These are phyloP conservation scores for Trichoderma semiorbis DNA, from an alignment of 2,329 filamentous ascomycete genomes.

Conservation along the genomic window DNA sequence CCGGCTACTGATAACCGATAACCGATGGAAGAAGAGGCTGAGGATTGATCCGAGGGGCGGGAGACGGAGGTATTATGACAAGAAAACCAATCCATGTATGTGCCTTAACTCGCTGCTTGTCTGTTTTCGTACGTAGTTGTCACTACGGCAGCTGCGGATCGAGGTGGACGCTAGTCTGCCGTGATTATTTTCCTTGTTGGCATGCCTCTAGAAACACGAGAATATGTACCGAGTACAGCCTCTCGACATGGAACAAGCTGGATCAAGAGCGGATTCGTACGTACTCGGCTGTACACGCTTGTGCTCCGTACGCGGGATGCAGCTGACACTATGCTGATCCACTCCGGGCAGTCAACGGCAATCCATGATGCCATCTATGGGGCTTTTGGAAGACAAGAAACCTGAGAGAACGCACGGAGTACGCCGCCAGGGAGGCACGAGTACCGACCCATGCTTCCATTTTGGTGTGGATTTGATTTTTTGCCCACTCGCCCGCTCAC, in stretches of 20 bases:
- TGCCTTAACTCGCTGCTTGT: neutral
- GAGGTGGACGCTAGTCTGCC: neutral
- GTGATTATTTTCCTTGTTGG: neutral
- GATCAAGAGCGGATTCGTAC: neutral
- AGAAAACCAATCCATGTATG: neutral
- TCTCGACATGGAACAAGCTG: neutral
- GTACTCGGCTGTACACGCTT: neutral
- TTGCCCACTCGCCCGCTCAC: neutral
- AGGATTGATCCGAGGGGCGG: neutral
- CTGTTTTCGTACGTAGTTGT: neutral
- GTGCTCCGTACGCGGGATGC: neutral
- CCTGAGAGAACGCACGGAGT: neutral
- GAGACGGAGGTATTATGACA: neutral
- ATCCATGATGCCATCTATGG: neutral
- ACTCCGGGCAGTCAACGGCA: neutral
- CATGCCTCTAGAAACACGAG: neutral
- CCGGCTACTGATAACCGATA: neutral
- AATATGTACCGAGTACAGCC: neutral
- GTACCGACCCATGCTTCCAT: neutral
- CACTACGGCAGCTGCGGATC: slow-evolving; percentile 13
- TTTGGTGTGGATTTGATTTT: neutral
- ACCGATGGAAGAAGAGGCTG: neutral
- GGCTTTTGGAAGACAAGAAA: neutral
- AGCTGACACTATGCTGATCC: neutral
- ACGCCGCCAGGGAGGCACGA: neutral